Conservation (phyloP, 2,329 filamentous ascomycete species). For the Talaromyces sp. region DNA sequence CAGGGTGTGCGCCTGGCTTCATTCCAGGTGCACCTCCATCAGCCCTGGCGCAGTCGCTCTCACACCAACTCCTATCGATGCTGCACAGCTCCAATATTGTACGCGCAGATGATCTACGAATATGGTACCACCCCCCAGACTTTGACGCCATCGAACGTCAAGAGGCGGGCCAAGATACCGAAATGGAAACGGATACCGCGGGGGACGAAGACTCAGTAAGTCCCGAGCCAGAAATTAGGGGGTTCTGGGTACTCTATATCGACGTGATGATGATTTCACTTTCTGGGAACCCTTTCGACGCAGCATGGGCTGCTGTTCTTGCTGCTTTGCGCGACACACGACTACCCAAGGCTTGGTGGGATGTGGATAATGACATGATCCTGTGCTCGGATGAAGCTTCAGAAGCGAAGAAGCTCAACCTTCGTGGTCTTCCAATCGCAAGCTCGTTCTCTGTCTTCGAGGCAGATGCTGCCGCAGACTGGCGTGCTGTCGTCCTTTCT, state of each 20-base stretch:
- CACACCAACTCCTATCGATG: conserved; percentile 71
- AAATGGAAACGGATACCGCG: conserved; percentile 31
- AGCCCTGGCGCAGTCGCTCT: conserved; percentile 76
- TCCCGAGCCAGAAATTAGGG: conserved; percentile 58
- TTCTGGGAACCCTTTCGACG: conserved; percentile 88
- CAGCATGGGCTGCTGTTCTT: conserved; percentile 78
- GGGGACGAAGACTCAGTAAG: conserved; percentile 38
- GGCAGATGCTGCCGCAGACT: conserved; percentile 44
- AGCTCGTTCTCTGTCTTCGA: conserved; percentile 76
- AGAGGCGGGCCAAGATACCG: conserved; percentile 44
- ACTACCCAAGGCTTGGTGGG: conserved; percentile 76
- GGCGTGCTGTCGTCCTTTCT: conserved; percentile 33
- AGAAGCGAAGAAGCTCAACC: conserved; percentile 52
- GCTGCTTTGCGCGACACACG: conserved; percentile 75
- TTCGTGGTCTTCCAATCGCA: conserved; percentile 68
- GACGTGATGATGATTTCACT: conserved; percentile 92
- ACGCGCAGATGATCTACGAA: conserved; percentile 63
- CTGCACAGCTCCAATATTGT: conserved; percentile 69
- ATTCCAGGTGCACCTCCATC: conserved; percentile 79
- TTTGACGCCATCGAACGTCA: conserved; percentile 26
- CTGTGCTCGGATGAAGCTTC: conserved; percentile 64
- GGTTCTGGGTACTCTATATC: conserved; percentile 93
- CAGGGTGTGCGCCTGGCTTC: conserved; percentile 81
- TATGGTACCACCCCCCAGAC: conserved; percentile 58
- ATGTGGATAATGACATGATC: conserved; percentile 72